Evolutionary conservation across 2,329 filamentous ascomycete genomes (phyloP).

Genomic region (Aspergillus ustus): DNA sequence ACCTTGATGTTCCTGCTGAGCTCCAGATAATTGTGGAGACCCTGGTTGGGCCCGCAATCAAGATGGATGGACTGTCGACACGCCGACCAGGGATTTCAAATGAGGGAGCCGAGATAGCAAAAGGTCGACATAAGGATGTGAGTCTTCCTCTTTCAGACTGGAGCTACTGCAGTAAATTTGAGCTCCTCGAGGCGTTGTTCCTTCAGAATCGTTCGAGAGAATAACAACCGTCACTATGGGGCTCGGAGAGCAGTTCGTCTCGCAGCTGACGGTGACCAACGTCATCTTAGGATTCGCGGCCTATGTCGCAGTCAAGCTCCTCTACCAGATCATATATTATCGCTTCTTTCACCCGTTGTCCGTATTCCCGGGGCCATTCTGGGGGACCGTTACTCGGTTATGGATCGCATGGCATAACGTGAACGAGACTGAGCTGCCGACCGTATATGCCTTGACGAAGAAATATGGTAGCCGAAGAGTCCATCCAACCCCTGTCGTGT

Average conservation of each 20-base stretch:
- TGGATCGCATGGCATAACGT: constrained; percentile 60
- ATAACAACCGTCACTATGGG: constrained; percentile 27
- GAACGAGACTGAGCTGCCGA: constrained; percentile 51
- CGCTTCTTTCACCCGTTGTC: constrained; percentile 58
- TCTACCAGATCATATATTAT: constrained; percentile 48
- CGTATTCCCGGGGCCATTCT: constrained; percentile 60
- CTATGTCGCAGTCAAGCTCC: constrained; percentile 30
- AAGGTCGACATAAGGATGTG: background rate
- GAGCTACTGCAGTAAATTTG: background rate
- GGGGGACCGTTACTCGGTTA: constrained; percentile 58
- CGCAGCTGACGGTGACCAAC: constrained; percentile 35
- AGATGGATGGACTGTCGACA: too few relatives aligned
- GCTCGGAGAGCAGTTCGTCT: constrained; percentile 29
- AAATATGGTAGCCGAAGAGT: constrained; percentile 50
- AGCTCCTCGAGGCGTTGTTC: background rate
- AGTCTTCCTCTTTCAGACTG: background rate
- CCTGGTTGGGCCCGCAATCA: too few relatives aligned
- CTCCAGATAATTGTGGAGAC: too few relatives aligned
- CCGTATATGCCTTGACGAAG: constrained; percentile 49
- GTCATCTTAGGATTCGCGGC: constrained; percentile 26
- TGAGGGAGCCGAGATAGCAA: too few relatives aligned
- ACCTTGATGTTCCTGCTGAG: too few relatives aligned
- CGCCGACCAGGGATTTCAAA: too few relatives aligned
- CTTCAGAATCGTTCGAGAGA: background rate
- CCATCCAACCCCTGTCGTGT: background rate